Percentiles rank a stretch among this genome's conserved stretches.
These are phyloP conservation scores for Thermothielavioides terrestris DNA, from an alignment of 495 filamentous ascomycete species.

Conservation along the genomic window DNA sequence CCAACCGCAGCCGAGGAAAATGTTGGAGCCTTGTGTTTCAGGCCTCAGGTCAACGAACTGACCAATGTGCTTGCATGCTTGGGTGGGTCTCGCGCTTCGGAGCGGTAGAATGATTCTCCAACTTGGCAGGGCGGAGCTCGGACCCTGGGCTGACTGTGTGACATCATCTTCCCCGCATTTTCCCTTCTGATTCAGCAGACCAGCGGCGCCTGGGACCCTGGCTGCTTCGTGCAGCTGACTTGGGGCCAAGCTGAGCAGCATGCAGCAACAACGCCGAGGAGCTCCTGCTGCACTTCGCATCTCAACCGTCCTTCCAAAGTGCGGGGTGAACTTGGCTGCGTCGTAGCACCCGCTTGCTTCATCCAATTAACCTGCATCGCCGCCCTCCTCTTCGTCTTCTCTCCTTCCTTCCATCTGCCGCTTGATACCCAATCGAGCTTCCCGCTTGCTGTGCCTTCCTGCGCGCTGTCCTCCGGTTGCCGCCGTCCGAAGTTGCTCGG, in stretches of 20 bases:
- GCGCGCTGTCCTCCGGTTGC: background rate
- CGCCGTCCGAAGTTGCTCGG: slow-evolving; percentile 1
- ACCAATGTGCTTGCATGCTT: background rate
- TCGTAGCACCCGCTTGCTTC: slow-evolving; percentile 10
- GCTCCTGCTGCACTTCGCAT: background rate
- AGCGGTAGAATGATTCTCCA: slow-evolving; percentile 11
- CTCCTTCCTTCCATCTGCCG: slow-evolving; percentile 2
- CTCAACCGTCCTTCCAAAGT: slow-evolving; percentile 15
- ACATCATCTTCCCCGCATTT: slow-evolving; percentile 26
- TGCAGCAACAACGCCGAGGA: background rate
- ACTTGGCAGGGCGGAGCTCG: background rate
- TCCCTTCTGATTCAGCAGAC: background rate
- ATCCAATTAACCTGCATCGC: slow-evolving; percentile 25
- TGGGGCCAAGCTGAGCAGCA: background rate
- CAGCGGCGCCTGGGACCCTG: slow-evolving; percentile 1
- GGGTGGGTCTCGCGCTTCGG: background rate
- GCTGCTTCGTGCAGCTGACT: slow-evolving; percentile 4
- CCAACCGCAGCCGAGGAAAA: slow-evolving; percentile 7
- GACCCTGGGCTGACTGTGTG: slow-evolving; percentile 5
- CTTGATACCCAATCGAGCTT: slow-evolving; percentile 2
- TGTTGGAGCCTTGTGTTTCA: slow-evolving; percentile 8
- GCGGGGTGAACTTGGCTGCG: slow-evolving; percentile 23
- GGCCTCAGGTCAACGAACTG: background rate
- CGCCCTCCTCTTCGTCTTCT: slow-evolving; percentile 18
- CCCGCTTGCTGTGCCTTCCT: slow-evolving; percentile 2